Conservation (phyloP, 208 protist species). For the Wallacemonas rigidus region DNA sequence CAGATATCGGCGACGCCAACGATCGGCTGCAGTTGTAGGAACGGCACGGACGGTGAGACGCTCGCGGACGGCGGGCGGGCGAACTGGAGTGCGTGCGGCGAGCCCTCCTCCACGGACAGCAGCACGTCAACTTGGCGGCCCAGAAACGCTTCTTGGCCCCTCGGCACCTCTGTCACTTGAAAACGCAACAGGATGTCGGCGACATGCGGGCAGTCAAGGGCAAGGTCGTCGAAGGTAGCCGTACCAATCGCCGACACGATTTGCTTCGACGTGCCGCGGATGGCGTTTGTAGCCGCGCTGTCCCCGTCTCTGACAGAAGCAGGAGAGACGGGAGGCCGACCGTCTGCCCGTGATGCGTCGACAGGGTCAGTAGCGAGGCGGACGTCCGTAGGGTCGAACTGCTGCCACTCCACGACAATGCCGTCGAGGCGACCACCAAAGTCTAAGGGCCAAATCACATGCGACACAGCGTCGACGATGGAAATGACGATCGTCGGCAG, state of each 20-base stretch:
- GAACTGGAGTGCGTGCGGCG: constrained; percentile 21
- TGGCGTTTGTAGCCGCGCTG: background rate
- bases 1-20: constrained; percentile 36
- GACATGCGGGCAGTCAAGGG: constrained; percentile 2
- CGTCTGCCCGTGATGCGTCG: no score
- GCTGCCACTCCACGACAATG: background rate
- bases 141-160: background rate
- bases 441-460: constrained; percentile 12
- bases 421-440: constrained; percentile 6
- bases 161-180: background rate
- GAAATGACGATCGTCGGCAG: constrained; percentile 9
- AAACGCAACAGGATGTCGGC: background rate
- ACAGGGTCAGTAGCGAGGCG: no score
- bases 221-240: constrained; percentile 17
- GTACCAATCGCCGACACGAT: constrained; percentile 1
- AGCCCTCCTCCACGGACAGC: constrained; percentile 21
- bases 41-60: constrained; percentile 21
- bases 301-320: background rate
- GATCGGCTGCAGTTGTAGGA: constrained; percentile 34
- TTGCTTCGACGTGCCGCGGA: background rate
- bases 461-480: constrained; percentile 13
- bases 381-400: background rate
- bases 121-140: background rate
- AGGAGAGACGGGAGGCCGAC: no score
- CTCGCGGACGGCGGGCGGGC: constrained; percentile 24